Base-by-base conservation (phyloP, 305 asterid species). In the Fraxinus sp. region DNA sequence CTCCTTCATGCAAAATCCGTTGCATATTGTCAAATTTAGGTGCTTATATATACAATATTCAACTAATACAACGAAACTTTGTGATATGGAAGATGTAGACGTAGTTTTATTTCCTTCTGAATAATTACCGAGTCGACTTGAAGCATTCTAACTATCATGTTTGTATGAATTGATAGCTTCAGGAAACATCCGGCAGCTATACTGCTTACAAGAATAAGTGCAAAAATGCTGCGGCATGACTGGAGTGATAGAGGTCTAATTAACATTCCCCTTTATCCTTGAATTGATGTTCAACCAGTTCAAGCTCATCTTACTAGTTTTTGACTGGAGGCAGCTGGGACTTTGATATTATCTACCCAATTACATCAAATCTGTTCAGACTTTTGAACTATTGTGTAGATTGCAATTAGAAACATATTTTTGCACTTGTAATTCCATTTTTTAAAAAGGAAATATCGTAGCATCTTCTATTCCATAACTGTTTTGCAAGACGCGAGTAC, bases 161-260 rank as follows among this genome's bases (percentile, higher is more conserved):
- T 81, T 77, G 11, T 74, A 22, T 87, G 79, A 83, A 78, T 79
- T 71, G 30, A 78, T 98, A 96, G 99, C 99, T 62, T 94, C 99
- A 5, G 98, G 99, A 78, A 94, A 94, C 86, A 86, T 93, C 82
- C 89, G 92, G 79, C 98, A 96, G 89, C 97, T 94, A 72, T 96
- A 92, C 90, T 94, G 93, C 90, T 84, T 89, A 79, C 98, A 89
- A 78, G 97, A 93, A 75, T 89, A 89, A 78, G 78, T 79, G 78
- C 70, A 59, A 22, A 52, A 59, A 22, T 73, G 79, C 79, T 78
- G 77, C 30, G 68, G 74, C 80, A 41, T 74, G 78, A 79, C 81
- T 78, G 79, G 79, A 73, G 74, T 41, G 75, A 49, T 73, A 26
- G 76, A 76, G 83, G 78, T 37, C 74, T 22, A 78, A 84, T 85